Percentiles rank a stretch among this genome's conserved stretches.
phyloP scores from a whole-genome alignment of 208 protist genomes.

The Leishmania tarentolae region DNA sequence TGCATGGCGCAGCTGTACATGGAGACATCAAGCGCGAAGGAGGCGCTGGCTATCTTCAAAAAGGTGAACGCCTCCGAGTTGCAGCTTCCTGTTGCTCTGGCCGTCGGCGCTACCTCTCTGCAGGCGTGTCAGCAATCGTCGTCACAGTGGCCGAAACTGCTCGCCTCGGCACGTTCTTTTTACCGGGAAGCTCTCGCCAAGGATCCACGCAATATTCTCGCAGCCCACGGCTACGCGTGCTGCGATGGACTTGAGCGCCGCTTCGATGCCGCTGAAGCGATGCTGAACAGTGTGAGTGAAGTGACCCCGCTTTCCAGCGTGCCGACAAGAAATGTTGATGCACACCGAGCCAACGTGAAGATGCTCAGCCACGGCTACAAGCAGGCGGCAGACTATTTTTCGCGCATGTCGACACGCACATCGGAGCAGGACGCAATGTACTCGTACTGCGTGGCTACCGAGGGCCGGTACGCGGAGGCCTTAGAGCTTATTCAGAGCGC shows the following conservation, averaged over 20 bases:
- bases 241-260: conserved; percentile 72
- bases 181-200: conserved; percentile 60
- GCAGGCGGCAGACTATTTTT: conserved; percentile 77
- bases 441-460: conserved; percentile 73
- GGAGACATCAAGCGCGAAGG: conserved; percentile 40
- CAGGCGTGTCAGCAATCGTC: conserved; percentile 64
- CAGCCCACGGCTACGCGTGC: conserved; percentile 83
- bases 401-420: conserved; percentile 34
- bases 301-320: conserved; percentile 61
- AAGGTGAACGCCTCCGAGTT: conserved; percentile 36
- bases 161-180: conserved; percentile 48
- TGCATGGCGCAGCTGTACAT: conserved; percentile 66
- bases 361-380: conserved; percentile 75
- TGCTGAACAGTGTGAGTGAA: conserved; percentile 76
- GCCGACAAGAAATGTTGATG: conserved; percentile 46
- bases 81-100: conserved; percentile 51
- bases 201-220: conserved; percentile 77
- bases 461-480: conserved; percentile 62
- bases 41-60: conserved; percentile 52
- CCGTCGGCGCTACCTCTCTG: conserved; percentile 66
- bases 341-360: conserved; percentile 81
- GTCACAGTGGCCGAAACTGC: conserved; percentile 39
- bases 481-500: conserved; percentile 49
- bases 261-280: conserved; percentile 62
- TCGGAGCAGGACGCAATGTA: conserved; percentile 64